These are phyloP conservation scores for Talaromyces sp. DNA, from an alignment of 2,329 filamentous ascomycete genomes.

Conservation along the genomic window DNA sequence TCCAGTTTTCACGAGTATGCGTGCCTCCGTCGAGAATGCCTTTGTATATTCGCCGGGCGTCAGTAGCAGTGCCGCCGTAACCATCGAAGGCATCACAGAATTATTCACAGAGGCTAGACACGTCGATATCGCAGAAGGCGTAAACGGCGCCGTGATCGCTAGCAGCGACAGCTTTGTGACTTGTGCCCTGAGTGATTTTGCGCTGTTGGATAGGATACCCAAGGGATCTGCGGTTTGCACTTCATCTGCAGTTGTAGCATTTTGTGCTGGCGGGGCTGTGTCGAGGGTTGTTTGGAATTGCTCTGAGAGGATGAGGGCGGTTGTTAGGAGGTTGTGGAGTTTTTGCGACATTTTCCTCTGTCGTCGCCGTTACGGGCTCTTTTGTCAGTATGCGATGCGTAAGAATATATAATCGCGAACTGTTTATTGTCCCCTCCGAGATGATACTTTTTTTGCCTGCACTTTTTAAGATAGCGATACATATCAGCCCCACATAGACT, in stretches of 20 bases:
- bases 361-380: neutral
- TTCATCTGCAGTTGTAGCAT: neutral
- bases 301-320: conserved; percentile 38
- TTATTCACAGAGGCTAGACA: conserved; percentile 71
- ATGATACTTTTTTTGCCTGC: neutral
- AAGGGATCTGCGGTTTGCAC: conserved; percentile 36
- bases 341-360: conserved; percentile 31
- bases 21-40: conserved; percentile 63
- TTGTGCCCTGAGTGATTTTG: conserved; percentile 74
- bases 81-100: conserved; percentile 71
- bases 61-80: conserved; percentile 68
- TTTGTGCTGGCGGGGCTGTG: conserved; percentile 23
- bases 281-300: conserved; percentile 42
- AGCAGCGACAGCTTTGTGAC: conserved; percentile 84
- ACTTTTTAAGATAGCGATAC: neutral
- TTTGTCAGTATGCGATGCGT: neutral
- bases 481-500: neutral
- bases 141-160: conserved; percentile 82
- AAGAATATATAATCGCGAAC: too few relatives aligned
- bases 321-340: conserved; percentile 33
- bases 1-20: conserved; percentile 58
- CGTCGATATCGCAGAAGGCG: conserved; percentile 68
- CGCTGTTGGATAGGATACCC: conserved; percentile 67
- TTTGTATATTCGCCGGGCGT: conserved; percentile 61
- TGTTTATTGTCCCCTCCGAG: neutral